phyloP scores from a whole-genome alignment of 495 filamentous ascomycete species.

The Talaromyces ruber region DNA sequence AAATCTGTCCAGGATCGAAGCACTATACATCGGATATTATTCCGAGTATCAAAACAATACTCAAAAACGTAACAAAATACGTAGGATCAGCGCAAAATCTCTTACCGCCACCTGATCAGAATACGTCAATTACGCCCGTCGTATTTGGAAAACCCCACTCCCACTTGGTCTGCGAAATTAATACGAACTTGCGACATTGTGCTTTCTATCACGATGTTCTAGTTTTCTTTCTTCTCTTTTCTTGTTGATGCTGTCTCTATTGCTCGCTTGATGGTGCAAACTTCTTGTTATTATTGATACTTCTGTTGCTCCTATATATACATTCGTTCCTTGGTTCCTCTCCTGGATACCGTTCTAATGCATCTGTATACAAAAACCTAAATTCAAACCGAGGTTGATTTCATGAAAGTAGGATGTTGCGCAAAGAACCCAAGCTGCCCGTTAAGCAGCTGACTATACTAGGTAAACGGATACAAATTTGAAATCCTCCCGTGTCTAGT shows the following conservation, averaged over 20 bases:
- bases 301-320: background rate
- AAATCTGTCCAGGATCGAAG: background rate
- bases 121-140: background rate
- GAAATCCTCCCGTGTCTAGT: background rate
- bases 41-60: background rate
- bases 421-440: slow-evolving; percentile 33
- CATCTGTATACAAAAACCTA: background rate
- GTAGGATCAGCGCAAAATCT: background rate
- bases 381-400: background rate
- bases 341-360: background rate
- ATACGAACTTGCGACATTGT: background rate
- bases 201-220: background rate
- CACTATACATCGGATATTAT: background rate
- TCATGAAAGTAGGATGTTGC: slow-evolving; percentile 10
- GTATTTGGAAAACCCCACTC: background rate
- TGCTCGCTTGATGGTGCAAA: background rate
- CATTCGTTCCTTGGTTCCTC: background rate
- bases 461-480: slow-evolving; percentile 38
- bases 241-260: background rate
- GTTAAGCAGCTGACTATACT: slow-evolving; percentile 51
- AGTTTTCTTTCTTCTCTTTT: background rate
- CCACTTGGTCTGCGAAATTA: background rate
- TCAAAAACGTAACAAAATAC: background rate
- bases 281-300: background rate
- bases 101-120: slow-evolving; percentile 3